Evolutionary conservation across 208 protist genomes (phyloP), one percentile per base, ranked within the genome.

Genomic region (Lotmaria passim): DNA sequence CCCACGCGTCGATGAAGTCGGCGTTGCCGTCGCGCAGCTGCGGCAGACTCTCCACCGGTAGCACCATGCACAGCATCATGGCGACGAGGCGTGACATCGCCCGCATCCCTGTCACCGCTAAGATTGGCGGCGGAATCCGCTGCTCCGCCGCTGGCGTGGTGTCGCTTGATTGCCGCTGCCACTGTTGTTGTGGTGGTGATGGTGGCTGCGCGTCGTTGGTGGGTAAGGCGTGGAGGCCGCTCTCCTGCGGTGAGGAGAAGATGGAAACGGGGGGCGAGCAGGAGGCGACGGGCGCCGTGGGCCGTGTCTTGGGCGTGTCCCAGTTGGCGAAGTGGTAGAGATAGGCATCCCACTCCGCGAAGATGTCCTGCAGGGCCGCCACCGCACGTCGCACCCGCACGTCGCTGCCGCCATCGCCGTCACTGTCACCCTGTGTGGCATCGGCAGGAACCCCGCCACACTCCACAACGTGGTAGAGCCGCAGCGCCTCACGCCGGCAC

Each of bases 381-480:
- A 55, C 72, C 8, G 64, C 52, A 21, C 72, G 63, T 17, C 56
- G 47, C 57, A 70, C 56, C 11, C 64, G 61, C 5, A 48, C 53
- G 11, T 11, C 39, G 7, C 38, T 21, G 43, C 69, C 57, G 52
- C 59, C 43, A 50, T 47, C 60, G 26, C 15, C 30, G 15, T 24
- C 50, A 28, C 17, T 28, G 48, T 6, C 33, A 23, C 50, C n/a
- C 19, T 3, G 14, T 7, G 17, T 4, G 5, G 30, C 14, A 0
- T 31, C 4, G 10, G 21, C 43, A 4, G 58, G n/a, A 11, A 46
- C 38, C 6, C 61, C 65, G 11, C 47, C 30, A 56, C 83, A 89
- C 59, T 83, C 76, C 21, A 83, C 57, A 11, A 77, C 66, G 47
- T 89, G 83, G 63, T 79, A 85, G 44, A 70, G 51, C 33, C 61